Conservation (phyloP, 2,329 filamentous ascomycete species). For the Microdochium nivale region DNA sequence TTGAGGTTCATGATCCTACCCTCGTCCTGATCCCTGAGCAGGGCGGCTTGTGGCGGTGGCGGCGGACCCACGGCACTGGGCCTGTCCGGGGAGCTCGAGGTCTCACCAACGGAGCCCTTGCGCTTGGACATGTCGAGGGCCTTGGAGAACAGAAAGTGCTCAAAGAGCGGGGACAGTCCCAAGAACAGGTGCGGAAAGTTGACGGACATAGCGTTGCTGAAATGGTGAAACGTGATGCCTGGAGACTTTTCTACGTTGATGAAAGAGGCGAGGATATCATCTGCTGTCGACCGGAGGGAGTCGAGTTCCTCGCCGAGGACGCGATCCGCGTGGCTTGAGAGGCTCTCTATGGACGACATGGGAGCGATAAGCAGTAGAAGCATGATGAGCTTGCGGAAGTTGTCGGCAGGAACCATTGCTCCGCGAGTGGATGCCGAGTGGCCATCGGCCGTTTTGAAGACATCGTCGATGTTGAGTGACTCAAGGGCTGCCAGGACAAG, state of each 20-base stretch:
- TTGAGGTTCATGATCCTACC: constrained; percentile 59
- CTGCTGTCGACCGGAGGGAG: constrained; percentile 51
- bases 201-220: constrained; percentile 49
- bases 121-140: constrained; percentile 57
- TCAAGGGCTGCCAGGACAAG: constrained; percentile 62
- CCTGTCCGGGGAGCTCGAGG: constrained; percentile 3
- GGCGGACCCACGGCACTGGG: constrained; percentile 6
- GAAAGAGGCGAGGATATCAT: constrained; percentile 58
- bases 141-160: constrained; percentile 68
- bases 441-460: constrained; percentile 43
- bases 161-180: constrained; percentile 60
- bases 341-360: constrained; percentile 52
- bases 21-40: constrained; percentile 31
- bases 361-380: constrained; percentile 60
- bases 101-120: constrained; percentile 19
- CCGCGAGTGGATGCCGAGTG: constrained; percentile 40
- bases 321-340: constrained; percentile 51
- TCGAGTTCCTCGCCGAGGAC: constrained; percentile 47
- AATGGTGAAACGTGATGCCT: constrained; percentile 53
- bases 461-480: constrained; percentile 55
- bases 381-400: constrained; percentile 62
- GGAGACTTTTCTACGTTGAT: constrained; percentile 55
- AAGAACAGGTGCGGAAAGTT: constrained; percentile 59
- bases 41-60: constrained; percentile 22
- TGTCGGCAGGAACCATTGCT: constrained; percentile 67